Evolutionary conservation across 2,329 filamentous ascomycete species (phyloP).

Genomic region (Penicillium crustosum): DNA sequence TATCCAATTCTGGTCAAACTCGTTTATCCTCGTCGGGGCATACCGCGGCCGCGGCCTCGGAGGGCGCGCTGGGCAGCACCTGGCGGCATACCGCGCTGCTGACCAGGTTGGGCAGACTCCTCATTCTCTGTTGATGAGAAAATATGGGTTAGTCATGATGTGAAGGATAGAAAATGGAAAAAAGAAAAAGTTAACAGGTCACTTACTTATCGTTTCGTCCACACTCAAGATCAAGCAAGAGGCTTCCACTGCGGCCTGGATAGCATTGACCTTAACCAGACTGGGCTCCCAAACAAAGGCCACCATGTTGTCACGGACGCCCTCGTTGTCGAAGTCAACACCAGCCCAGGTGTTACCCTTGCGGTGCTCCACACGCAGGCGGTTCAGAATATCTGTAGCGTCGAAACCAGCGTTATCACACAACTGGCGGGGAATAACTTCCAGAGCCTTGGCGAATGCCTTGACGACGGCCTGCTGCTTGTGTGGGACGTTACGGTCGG

Average conservation of each 20-base stretch:
- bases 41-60: slow-evolving; percentile 79
- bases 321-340: slow-evolving; percentile 91
- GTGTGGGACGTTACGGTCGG: slow-evolving; percentile 86
- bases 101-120: slow-evolving; percentile 82
- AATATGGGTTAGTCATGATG: slow-evolving; percentile 18
- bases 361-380: slow-evolving; percentile 91
- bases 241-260: slow-evolving; percentile 93
- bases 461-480: slow-evolving; percentile 99
- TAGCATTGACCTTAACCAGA: slow-evolving; percentile 93
- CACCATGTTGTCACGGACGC: slow-evolving; percentile 90
- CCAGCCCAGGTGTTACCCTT: slow-evolving; percentile 92
- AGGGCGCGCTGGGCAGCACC: slow-evolving; percentile 87
- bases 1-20: slow-evolving; percentile 28
- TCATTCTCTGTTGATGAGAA: slow-evolving; percentile 65
- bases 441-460: slow-evolving; percentile 93
- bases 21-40: slow-evolving; percentile 59
- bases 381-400: slow-evolving; percentile 95
- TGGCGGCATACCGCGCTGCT: slow-evolving; percentile 69
- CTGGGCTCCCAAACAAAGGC: slow-evolving; percentile 97
- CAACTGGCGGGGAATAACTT: slow-evolving; percentile 92
- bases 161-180: neutral
- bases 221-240: slow-evolving; percentile 93
- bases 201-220: slow-evolving; percentile 89
- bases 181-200: neutral
- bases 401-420: slow-evolving; percentile 99